phyloP scores from a whole-genome alignment of 257 asterid genomes.

The Verbena officinalis region DNA sequence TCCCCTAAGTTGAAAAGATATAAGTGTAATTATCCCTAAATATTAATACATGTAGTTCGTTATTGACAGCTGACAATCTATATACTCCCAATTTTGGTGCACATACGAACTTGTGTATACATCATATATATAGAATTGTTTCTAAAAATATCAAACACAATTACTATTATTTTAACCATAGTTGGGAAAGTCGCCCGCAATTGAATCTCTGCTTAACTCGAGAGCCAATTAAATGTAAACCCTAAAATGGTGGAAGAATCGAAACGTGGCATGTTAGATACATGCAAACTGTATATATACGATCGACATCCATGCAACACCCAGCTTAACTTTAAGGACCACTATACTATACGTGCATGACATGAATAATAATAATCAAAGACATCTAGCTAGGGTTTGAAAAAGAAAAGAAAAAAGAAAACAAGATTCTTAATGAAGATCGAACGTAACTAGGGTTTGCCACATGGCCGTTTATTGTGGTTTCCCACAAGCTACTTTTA shows the following conservation, averaged over 20 bases:
- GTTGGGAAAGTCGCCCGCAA: too few relatives aligned
- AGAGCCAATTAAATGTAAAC: too few relatives aligned
- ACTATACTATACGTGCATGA: neutral
- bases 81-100: constrained; percentile 24
- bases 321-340: constrained; percentile 25
- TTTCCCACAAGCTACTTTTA: neutral
- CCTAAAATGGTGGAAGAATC: neutral
- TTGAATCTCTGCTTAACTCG: too few relatives aligned
- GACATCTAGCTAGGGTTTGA: constrained; percentile 9
- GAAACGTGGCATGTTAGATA: neutral
- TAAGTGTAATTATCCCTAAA: neutral
- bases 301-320: neutral
- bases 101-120: constrained; percentile 6
- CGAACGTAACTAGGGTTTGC: constrained; percentile 12
- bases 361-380: neutral
- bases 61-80: constrained; percentile 25
- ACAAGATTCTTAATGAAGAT: neutral
- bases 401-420: constrained; percentile 6
- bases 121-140: constrained; percentile 9
- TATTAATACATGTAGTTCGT: neutral
- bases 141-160: constrained; percentile 23
- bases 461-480: constrained; percentile 27
- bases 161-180: constrained; percentile 13
- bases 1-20: too few relatives aligned
- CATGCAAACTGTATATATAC: neutral